Conservation (phyloP, 83 land plant genomes). For the Picea abies region DNA sequence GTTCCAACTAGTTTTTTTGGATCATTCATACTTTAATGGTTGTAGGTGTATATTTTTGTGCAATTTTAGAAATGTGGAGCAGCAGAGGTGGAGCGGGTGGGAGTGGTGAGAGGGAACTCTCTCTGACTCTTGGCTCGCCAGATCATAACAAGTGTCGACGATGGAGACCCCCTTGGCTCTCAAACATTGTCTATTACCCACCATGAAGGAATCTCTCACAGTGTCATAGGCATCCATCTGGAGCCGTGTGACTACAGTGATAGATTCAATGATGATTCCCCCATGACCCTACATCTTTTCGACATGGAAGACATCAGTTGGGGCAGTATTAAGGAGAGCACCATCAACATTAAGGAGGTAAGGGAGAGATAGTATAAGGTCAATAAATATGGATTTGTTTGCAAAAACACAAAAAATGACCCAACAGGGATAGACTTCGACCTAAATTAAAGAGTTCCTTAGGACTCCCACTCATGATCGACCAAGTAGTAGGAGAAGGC, state of each 20-base stretch:
- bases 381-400: slow-evolving; percentile 21
- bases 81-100: no score
- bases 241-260: slow-evolving; percentile 74
- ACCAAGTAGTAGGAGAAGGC: slow-evolving; percentile 64
- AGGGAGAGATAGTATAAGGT: slow-evolving; percentile 22
- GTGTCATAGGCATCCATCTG: slow-evolving; percentile 48
- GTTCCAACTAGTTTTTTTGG: no score
- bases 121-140: slow-evolving; percentile 50
- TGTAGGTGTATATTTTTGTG: no score
- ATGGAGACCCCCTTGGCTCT: slow-evolving; percentile 25
- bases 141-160: slow-evolving; percentile 77
- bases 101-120: slow-evolving; percentile 35
- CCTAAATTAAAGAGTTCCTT: slow-evolving; percentile 42
- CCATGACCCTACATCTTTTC: slow-evolving; percentile 45
- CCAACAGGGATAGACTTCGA: slow-evolving; percentile 26
- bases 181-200: slow-evolving; percentile 40
- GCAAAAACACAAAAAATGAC: slow-evolving; percentile 42
- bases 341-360: slow-evolving; percentile 39
- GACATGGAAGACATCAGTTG: slow-evolving; percentile 26
- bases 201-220: slow-evolving; percentile 54
- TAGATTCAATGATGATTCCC: slow-evolving; percentile 81
- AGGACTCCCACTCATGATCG: slow-evolving; percentile 18
- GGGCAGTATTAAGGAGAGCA: slow-evolving; percentile 19
- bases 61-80: no score
- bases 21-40: no score